A percentile compares a stretch with the other conserved stretches of the same genome.
Conservation (phyloP, 805 yeast genomes). For the Lachancea kluyveri region DNA sequence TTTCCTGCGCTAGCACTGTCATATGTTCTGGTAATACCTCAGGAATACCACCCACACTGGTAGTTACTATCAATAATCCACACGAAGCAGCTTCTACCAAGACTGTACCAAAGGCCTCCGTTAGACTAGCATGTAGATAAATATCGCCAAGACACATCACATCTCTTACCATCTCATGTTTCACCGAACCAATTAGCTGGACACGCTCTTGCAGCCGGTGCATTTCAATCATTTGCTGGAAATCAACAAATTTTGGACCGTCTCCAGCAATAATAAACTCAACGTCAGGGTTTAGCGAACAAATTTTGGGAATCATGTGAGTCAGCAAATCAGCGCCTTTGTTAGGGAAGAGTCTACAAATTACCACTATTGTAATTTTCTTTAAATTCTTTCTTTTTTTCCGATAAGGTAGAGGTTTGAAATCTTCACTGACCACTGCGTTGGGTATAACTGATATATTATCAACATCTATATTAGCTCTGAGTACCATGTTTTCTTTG, state of each 20-base stretch:
- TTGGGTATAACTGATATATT: slow-evolving; percentile 89
- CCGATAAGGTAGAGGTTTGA: slow-evolving; percentile 40
- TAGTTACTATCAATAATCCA: slow-evolving; percentile 87
- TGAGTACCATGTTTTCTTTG: slow-evolving; percentile 86
- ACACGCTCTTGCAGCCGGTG: slow-evolving; percentile 84
- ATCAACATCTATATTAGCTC: slow-evolving; percentile 77
- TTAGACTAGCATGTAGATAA: slow-evolving; percentile 85
- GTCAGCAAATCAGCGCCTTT: slow-evolving; percentile 90
- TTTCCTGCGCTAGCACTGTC: slow-evolving; percentile 85
- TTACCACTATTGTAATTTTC: slow-evolving; percentile 77
- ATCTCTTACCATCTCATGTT: slow-evolving; percentile 89
- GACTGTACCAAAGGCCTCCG: slow-evolving; percentile 98
- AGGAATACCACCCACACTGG: slow-evolving; percentile 96
- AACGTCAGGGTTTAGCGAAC: slow-evolving; percentile 55
- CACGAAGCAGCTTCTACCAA: slow-evolving; percentile 97
- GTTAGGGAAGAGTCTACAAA: slow-evolving; percentile 88
- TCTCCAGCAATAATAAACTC: slow-evolving; percentile 89
- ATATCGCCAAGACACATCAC: slow-evolving; percentile 93
- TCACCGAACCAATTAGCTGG: slow-evolving; percentile 74
- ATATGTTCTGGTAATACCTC: slow-evolving; percentile 90
- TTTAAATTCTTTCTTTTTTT: slow-evolving; percentile 20
- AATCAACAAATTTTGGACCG: slow-evolving; percentile 90
- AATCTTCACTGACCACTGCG: slow-evolving; percentile 84
- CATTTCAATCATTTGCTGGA: slow-evolving; percentile 92
- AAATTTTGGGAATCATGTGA: slow-evolving; percentile 79